phyloP scores from a whole-genome alignment of 257 asterid genomes.

The Leptodermis oblonga region DNA sequence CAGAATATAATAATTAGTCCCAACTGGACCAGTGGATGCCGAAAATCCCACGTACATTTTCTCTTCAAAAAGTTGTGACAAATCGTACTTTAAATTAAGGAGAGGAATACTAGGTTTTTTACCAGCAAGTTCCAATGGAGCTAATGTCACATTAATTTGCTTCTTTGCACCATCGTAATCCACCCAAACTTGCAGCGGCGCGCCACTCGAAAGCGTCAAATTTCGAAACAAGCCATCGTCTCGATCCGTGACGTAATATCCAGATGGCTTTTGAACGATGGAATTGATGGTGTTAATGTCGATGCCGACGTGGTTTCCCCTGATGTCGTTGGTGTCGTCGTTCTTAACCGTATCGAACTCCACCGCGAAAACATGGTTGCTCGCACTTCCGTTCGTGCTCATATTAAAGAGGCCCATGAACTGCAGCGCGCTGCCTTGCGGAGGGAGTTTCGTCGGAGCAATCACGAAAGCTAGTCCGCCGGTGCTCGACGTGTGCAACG shows the following conservation, averaged over 20 bases:
- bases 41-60: slow-evolving; percentile 68
- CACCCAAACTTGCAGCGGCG: slow-evolving; percentile 47
- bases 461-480: slow-evolving; percentile 55
- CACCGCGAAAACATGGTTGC: slow-evolving; percentile 22
- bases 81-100: slow-evolving; percentile 24
- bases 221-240: slow-evolving; percentile 25
- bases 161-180: slow-evolving; percentile 32
- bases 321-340: slow-evolving; percentile 11
- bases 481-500: slow-evolving; percentile 35
- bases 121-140: slow-evolving; percentile 20
- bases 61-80: slow-evolving; percentile 36
- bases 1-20: slow-evolving; percentile 46
- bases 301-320: slow-evolving; percentile 26
- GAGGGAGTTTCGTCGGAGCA: slow-evolving; percentile 42
- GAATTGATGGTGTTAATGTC: slow-evolving; percentile 18
- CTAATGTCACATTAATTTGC: slow-evolving; percentile 37
- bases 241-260: not conserved
- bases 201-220: slow-evolving; percentile 39
- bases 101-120: slow-evolving; percentile 45
- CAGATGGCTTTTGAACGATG: slow-evolving; percentile 2
- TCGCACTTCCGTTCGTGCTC: slow-evolving; percentile 32
- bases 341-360: slow-evolving; percentile 23
- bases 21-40: slow-evolving; percentile 37
- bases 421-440: slow-evolving; percentile 24
- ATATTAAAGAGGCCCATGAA: slow-evolving; percentile 55